Percentiles rank a stretch among this genome's conserved stretches.
Evolutionary conservation across 805 yeast species (phyloP).

Genomic region (Candida easanensis): DNA sequence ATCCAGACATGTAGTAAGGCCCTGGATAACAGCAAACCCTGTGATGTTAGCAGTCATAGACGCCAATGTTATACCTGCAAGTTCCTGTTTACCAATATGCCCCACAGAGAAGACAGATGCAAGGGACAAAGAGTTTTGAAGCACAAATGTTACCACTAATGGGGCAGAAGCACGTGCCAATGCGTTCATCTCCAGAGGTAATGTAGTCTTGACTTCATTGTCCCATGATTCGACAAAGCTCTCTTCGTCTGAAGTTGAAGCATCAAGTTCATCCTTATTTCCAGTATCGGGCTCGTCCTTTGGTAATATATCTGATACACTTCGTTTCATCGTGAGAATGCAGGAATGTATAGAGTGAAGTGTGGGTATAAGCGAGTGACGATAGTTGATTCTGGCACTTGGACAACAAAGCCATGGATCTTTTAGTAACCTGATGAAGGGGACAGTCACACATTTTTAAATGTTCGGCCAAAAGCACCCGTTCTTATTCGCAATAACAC

Average conservation of each 20-base stretch:
- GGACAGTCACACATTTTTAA: too few species aligned
- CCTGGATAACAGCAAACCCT: slow-evolving; percentile 71
- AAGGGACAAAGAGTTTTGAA: slow-evolving; percentile 28
- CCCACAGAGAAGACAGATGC: slow-evolving; percentile 51
- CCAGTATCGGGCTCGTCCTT: too few species aligned
- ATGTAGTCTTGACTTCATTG: slow-evolving; percentile 22
- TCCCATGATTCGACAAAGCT: slow-evolving; percentile 25
- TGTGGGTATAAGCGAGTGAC: too few species aligned
- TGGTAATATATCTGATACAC: too few species aligned
- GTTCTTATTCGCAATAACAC: too few species aligned
- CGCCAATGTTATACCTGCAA: slow-evolving; percentile 82
- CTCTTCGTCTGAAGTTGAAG: slow-evolving; percentile 9
- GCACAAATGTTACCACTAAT: slow-evolving; percentile 24
- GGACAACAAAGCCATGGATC: too few species aligned
- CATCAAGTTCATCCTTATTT: too few species aligned
- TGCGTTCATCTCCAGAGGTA: slow-evolving; percentile 19
- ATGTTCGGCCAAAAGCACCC: too few species aligned
- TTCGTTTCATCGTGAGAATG: too few species aligned
- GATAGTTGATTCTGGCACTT: too few species aligned
- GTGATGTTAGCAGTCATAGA: slow-evolving; percentile 84
- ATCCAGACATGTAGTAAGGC: slow-evolving; percentile 78
- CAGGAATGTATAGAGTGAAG: too few species aligned
- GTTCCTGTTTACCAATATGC: slow-evolving; percentile 71
- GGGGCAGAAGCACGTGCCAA: slow-evolving; percentile 24
- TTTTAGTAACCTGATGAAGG: too few species aligned